Evolutionary conservation across 306 rosid species (phyloP), one percentile per base, ranked within the genome.

Genomic region (Vachellia pachyceras): DNA sequence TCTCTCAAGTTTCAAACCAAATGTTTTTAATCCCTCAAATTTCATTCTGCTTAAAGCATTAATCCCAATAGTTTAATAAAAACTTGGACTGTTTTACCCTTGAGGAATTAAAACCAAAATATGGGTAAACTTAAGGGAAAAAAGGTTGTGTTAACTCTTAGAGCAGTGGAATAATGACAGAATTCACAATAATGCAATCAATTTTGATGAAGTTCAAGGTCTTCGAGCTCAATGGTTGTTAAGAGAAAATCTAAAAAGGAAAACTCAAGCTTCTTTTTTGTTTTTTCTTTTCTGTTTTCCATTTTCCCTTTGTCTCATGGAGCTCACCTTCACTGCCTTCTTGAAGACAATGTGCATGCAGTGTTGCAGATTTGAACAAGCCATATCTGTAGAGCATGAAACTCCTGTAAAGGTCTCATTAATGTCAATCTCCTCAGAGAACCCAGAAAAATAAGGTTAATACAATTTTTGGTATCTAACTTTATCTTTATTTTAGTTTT

Each of bases 371-470:
- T 81, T 66, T 77, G 78, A 79, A 80, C 88, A 91, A 79, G 76
- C 83, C 69, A 74, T 80, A 81, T 29, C 82, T 87, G 86, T 82
- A 40, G 42, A 86, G 85, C 41, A 52, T 45, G 39, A 77, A 67
- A 80, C 86, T 87, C 91, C 97, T 90, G 92, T 75, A 86, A 80
- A 80, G 70, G 81, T 75, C 54, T 25, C 10, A 29, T 73, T 72
- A 73, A 77, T 17, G 36, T 63, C 55, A 76, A 77, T 63, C 44
- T 79, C 72, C n/a, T 7, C 33, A 29, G 2, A 29, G 33, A 29
- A 29, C 33, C 33, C 33, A 29, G 2, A 29, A 29, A 29, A 29
- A 2, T n/a, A n/a, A 2, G 33, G 33, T 29, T 29, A 29, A 29
- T 29, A 29, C 33, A 29, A 29, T 29, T 2, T 29, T 2, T 29